A percentile compares a stretch with the other conserved stretches of the same genome.
phyloP scores from a whole-genome alignment of 495 filamentous ascomycete genomes.

The Penicillium cataractarum region DNA sequence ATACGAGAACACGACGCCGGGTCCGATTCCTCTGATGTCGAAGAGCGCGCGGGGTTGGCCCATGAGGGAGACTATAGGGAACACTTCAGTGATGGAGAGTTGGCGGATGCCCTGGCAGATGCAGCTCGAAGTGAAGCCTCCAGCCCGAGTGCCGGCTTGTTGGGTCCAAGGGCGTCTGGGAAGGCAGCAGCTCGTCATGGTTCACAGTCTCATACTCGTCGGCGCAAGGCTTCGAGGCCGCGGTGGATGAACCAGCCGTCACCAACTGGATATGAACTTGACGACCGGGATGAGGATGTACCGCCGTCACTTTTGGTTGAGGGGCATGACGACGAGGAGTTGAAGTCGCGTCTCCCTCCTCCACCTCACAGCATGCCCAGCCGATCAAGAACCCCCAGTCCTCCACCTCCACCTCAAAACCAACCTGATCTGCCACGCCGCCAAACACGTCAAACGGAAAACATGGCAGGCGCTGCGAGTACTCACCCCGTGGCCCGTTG shows the following conservation, averaged over 20 bases:
- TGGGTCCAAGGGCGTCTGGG: slow-evolving; percentile 24
- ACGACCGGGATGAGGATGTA: slow-evolving; percentile 91
- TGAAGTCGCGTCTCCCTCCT: slow-evolving; percentile 40
- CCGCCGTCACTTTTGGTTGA: slow-evolving; percentile 88
- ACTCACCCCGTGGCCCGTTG: slow-evolving; percentile 34
- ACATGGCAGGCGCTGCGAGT: slow-evolving; percentile 44
- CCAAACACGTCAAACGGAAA: slow-evolving; percentile 65
- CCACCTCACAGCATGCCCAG: slow-evolving; percentile 38
- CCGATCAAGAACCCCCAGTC: slow-evolving; percentile 27
- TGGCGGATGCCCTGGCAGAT: slow-evolving; percentile 67
- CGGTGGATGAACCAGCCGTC: slow-evolving; percentile 37
- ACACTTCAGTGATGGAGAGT: slow-evolving; percentile 70
- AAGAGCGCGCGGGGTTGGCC: slow-evolving; percentile 68
- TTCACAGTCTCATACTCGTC: slow-evolving; percentile 27
- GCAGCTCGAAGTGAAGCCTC: slow-evolving; percentile 63
- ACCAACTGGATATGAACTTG: slow-evolving; percentile 49
- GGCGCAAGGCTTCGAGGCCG: slow-evolving; percentile 36
- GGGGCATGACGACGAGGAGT: slow-evolving; percentile 44
- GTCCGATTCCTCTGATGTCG: slow-evolving; percentile 62
- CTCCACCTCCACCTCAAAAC: slow-evolving; percentile 57
- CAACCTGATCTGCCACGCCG: slow-evolving; percentile 63
- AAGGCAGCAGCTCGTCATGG: slow-evolving; percentile 19
- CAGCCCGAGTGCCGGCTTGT: slow-evolving; percentile 55
- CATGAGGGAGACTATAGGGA: slow-evolving; percentile 68
- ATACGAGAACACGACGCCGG: slow-evolving; percentile 63